Percentiles rank a stretch among this genome's conserved stretches.
phyloP scores from a whole-genome alignment of 2,329 filamentous ascomycete species.

The Nemania abortiva region DNA sequence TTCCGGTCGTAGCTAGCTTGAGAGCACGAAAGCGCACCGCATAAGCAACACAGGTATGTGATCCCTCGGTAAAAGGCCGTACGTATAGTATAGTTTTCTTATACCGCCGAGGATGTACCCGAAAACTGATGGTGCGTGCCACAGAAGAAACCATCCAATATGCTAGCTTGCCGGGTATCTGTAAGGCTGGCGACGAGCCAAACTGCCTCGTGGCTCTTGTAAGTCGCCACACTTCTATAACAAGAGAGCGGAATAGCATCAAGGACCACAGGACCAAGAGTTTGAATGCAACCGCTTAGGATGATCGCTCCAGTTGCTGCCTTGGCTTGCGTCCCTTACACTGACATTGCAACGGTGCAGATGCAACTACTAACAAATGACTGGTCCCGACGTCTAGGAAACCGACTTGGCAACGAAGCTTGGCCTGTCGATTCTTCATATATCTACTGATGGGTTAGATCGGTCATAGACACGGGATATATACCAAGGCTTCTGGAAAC shows the following conservation, averaged over 20 bases:
- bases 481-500: slow-evolving; percentile 30
- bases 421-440: slow-evolving; percentile 40
- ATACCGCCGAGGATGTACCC: slow-evolving; percentile 30
- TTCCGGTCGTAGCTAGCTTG: slow-evolving; percentile 15
- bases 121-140: neutral
- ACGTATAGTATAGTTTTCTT: slow-evolving; percentile 8
- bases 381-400: slow-evolving; percentile 43
- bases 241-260: slow-evolving; percentile 11
- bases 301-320: neutral
- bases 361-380: slow-evolving; percentile 16
- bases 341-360: slow-evolving; percentile 23
- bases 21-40: slow-evolving; percentile 20
- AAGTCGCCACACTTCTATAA: slow-evolving; percentile 11
- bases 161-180: slow-evolving; percentile 21
- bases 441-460: slow-evolving; percentile 27
- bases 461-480: slow-evolving; percentile 26
- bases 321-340: slow-evolving; percentile 4
- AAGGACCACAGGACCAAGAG: neutral
- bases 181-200: slow-evolving; percentile 16
- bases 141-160: slow-evolving; percentile 18
- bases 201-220: neutral
- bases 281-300: neutral
- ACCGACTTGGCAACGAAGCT: slow-evolving; percentile 49
- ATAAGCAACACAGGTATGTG: slow-evolving; percentile 19
- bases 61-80: slow-evolving; percentile 12